A percentile compares a stretch with the other conserved stretches of the same genome.
Conservation (phyloP, 1,284 basidiomycete species). For the Rhodotorula sp. region DNA sequence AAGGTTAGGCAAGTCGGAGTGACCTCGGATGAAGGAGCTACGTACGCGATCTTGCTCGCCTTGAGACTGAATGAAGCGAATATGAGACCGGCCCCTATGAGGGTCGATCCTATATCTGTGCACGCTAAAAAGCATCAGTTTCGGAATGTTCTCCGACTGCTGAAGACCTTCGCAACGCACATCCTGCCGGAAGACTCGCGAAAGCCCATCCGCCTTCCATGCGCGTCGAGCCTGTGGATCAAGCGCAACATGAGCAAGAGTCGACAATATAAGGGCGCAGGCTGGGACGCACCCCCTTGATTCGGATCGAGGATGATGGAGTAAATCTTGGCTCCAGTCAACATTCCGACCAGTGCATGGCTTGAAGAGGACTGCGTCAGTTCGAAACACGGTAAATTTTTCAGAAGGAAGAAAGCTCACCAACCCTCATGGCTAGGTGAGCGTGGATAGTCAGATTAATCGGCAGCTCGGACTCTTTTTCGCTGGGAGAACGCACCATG, state of each 20-base stretch:
- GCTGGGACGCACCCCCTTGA: slow-evolving; percentile 23
- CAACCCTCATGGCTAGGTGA: not conserved
- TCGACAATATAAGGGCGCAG: not conserved
- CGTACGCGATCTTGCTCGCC: slow-evolving; percentile 30
- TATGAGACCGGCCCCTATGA: slow-evolving; percentile 29
- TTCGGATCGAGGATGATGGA: slow-evolving; percentile 34
- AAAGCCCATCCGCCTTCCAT: slow-evolving; percentile 30
- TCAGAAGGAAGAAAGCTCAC: not conserved
- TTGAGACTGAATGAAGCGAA: slow-evolving; percentile 32
- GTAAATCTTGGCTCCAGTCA: slow-evolving; percentile 20
- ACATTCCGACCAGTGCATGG: slow-evolving; percentile 16
- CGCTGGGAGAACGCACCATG: not conserved
- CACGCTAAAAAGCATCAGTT: too few relatives aligned
- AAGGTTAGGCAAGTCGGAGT: too few relatives aligned
- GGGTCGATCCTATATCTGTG: slow-evolving; percentile 31
- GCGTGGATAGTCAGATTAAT: not conserved
- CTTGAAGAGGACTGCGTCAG: not conserved
- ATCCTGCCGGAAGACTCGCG: slow-evolving; percentile 18
- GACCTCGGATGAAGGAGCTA: not conserved
- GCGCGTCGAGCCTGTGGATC: not conserved
- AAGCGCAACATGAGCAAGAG: slow-evolving; percentile 7
- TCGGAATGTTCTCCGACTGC: not conserved
- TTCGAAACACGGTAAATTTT: too few relatives aligned
- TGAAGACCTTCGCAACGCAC: not conserved
- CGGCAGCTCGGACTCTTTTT: too few relatives aligned